phyloP scores from a whole-genome alignment of 2,329 filamentous ascomycete species.

The Fusarium sp. region DNA sequence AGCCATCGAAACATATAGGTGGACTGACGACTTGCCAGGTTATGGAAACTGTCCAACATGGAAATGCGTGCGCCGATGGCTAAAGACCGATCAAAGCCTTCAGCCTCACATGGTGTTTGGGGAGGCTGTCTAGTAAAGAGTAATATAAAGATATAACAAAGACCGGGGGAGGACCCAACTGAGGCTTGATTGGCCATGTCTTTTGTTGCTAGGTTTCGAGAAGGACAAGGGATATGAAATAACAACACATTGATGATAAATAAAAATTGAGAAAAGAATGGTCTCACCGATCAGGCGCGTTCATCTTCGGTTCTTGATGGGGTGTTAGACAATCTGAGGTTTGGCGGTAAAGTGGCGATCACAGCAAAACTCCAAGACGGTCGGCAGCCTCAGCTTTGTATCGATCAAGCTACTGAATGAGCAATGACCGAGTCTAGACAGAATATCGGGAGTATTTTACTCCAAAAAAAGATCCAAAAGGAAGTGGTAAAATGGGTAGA shows the following conservation, averaged over 20 bases:
- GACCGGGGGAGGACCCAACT: neutral
- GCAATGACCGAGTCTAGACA: neutral
- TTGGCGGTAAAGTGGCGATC: constrained; percentile 37
- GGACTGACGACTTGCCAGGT: neutral
- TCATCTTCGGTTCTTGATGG: constrained; percentile 54
- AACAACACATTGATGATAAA: neutral
- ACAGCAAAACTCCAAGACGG: constrained; percentile 11
- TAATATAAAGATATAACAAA: neutral
- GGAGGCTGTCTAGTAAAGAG: neutral
- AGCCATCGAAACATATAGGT: neutral
- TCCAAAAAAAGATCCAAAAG: constrained; percentile 12
- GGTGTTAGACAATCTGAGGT: constrained; percentile 12
- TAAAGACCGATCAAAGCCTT: neutral
- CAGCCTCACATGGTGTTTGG: neutral
- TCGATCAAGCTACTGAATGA: neutral
- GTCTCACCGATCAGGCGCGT: constrained; percentile 67
- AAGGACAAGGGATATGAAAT: neutral
- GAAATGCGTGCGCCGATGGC: neutral
- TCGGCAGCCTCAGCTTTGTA: neutral
- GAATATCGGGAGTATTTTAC: neutral
- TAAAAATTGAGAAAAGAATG: neutral
- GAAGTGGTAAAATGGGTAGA: neutral
- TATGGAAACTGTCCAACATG: neutral
- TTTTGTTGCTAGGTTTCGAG: neutral
- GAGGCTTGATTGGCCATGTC: neutral